phyloP scores from a whole-genome alignment of 2,329 filamentous ascomycete species.

The Sclerotinia minor region DNA sequence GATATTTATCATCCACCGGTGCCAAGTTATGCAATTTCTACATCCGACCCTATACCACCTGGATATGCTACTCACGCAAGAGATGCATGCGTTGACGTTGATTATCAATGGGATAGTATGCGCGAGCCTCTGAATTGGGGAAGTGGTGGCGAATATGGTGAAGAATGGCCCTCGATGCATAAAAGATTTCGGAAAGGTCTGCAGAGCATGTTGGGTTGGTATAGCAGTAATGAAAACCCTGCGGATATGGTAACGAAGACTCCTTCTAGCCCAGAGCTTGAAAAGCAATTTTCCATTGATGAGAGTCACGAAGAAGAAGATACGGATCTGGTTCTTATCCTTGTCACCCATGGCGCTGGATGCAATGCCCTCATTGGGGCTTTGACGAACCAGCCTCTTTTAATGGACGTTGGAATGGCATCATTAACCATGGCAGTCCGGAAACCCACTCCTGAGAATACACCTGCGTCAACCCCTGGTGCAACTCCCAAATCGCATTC shows the following conservation, averaged over 20 bases:
- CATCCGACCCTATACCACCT: slow-evolving; percentile 75
- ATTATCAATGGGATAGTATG: slow-evolving; percentile 96
- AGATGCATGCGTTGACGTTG: slow-evolving; percentile 81
- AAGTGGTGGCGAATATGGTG: slow-evolving; percentile 80
- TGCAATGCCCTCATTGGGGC: slow-evolving; percentile 95
- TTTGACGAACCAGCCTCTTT: slow-evolving; percentile 84
- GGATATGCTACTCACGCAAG: slow-evolving; percentile 90
- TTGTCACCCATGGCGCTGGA: slow-evolving; percentile 93
- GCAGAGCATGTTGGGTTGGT: slow-evolving; percentile 81
- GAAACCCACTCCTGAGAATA: slow-evolving; percentile 44
- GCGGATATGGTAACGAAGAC: slow-evolving; percentile 54
- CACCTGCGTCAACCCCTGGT: slow-evolving; percentile 30
- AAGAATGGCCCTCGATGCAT: slow-evolving; percentile 97
- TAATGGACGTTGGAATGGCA: slow-evolving; percentile 86
- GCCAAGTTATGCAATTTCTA: slow-evolving; percentile 80
- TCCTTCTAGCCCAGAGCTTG: slow-evolving; percentile 43
- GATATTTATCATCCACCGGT: slow-evolving; percentile 69
- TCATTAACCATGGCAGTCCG: slow-evolving; percentile 86
- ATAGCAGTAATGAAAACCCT: slow-evolving; percentile 58
- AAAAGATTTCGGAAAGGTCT: slow-evolving; percentile 80
- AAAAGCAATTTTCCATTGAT: slow-evolving; percentile 35
- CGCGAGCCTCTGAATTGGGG: slow-evolving; percentile 77
- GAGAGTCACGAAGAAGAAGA: slow-evolving; percentile 58
- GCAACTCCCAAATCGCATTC: slow-evolving; percentile 45
- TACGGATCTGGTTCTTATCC: slow-evolving; percentile 74